phyloP scores from a whole-genome alignment of 2,329 filamentous ascomycete genomes.

The Macrophomina tecta region DNA sequence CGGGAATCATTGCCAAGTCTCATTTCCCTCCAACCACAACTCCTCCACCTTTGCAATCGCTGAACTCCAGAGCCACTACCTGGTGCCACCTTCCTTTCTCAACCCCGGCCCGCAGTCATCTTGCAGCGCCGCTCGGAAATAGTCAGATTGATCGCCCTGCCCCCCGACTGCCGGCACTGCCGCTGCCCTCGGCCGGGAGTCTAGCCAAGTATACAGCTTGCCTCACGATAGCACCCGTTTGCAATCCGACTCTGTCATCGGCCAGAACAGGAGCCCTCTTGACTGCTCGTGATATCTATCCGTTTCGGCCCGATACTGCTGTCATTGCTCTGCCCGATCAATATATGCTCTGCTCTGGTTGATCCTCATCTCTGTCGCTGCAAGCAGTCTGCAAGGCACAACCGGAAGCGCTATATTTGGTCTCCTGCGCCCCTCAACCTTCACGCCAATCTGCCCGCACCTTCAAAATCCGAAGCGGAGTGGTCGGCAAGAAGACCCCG shows the following conservation, averaged over 20 bases:
- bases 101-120: background rate
- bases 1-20: conserved; percentile 10
- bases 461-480: background rate
- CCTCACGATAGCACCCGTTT: background rate
- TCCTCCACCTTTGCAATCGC: background rate
- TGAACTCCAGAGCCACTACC: background rate
- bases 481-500: background rate
- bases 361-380: conserved; percentile 15
- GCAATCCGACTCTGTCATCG: background rate
- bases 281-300: conserved; percentile 4
- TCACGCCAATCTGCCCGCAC: background rate
- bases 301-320: conserved; percentile 10
- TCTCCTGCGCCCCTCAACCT: background rate
- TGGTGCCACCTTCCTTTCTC: conserved; percentile 24
- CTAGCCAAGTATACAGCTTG: background rate
- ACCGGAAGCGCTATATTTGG: conserved; percentile 5
- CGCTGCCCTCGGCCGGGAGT: conserved; percentile 1
- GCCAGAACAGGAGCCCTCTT: background rate
- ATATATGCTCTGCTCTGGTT: background rate
- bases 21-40: conserved; percentile 22
- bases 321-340: background rate
- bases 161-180: background rate
- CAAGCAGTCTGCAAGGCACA: background rate
- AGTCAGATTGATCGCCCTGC: conserved; percentile 8
- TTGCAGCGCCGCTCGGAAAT: background rate